Percentiles rank a stretch among this genome's conserved stretches.
Conservation (phyloP, 345 rosid genomes). For the Xanthoceras sorbifolium region DNA sequence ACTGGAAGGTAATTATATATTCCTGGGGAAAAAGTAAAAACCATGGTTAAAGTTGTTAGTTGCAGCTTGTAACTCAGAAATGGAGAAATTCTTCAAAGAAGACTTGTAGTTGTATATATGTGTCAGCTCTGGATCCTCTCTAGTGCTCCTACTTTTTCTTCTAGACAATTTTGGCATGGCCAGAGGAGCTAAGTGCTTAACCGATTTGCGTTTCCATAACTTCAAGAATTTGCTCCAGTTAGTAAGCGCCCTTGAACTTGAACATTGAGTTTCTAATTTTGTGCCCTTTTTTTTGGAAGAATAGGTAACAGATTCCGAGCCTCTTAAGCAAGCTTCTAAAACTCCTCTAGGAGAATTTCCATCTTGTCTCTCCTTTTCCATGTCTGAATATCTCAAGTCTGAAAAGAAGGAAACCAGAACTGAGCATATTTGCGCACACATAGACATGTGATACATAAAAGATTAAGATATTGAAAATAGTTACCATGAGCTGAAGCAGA, state of each 20-base stretch:
- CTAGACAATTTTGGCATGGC: slow-evolving; percentile 34
- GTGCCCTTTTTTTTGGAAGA: slow-evolving; percentile 14
- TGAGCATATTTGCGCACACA: not conserved
- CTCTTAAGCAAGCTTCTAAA: slow-evolving; percentile 56
- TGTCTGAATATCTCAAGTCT: slow-evolving; percentile 53
- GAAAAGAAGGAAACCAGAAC: slow-evolving; percentile 17
- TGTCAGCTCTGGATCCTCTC: slow-evolving; percentile 45
- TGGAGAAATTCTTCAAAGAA: slow-evolving; percentile 55
- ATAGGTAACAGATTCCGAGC: slow-evolving; percentile 22
- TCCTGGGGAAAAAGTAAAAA: slow-evolving; percentile 19
- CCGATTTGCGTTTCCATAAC: slow-evolving; percentile 61
- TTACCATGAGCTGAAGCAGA: slow-evolving; percentile 68
- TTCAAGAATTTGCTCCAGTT: slow-evolving; percentile 74
- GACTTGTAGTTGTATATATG: slow-evolving; percentile 63
- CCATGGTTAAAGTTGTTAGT: slow-evolving; percentile 71
- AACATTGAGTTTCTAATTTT: slow-evolving; percentile 23
- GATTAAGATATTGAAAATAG: not conserved
- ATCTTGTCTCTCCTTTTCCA: slow-evolving; percentile 49
- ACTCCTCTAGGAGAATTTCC: slow-evolving; percentile 66
- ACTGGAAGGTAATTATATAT: not conserved
- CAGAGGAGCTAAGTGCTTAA: slow-evolving; percentile 50
- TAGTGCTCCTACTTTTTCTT: slow-evolving; percentile 45
- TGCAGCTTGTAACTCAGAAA: slow-evolving; percentile 62
- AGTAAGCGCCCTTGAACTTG: slow-evolving; percentile 40
- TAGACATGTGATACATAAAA: not conserved